Evolutionary conservation across 352 stramenopile species (phyloP).

Genomic region (Phytopythium aichiense): DNA sequence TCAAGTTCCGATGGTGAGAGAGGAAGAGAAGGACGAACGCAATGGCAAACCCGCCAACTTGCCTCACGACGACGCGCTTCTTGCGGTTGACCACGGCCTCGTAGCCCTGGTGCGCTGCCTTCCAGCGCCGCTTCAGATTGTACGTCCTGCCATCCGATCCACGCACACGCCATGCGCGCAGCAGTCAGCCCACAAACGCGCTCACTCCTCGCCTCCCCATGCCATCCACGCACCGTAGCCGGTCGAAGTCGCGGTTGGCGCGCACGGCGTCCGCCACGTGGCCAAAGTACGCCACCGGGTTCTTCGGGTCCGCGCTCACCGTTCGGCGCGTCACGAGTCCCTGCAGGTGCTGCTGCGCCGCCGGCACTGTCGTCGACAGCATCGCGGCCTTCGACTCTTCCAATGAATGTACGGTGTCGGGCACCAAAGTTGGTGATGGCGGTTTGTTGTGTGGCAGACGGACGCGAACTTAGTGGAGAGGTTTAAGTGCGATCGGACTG

Average conservation of each 20-base stretch:
- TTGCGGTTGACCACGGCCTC: conserved; percentile 72
- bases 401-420: too few species aligned
- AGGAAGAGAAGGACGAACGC: not conserved
- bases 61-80: conserved; percentile 42
- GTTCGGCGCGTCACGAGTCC: conserved; percentile 56
- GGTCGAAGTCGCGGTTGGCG: conserved; percentile 50
- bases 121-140: conserved; percentile 64
- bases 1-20: not conserved
- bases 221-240: conserved; percentile 30
- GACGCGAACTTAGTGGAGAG: not conserved
- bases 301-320: conserved; percentile 44
- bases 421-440: not conserved
- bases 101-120: conserved; percentile 61
- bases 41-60: conserved; percentile 1
- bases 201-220: not conserved
- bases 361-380: conserved; percentile 3
- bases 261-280: conserved; percentile 56
- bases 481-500: not conserved
- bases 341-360: conserved; percentile 54
- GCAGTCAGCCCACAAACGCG: not conserved
- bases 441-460: not conserved
- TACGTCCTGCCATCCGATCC: conserved; percentile 29
- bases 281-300: conserved; percentile 64
- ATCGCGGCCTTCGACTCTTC: not conserved
- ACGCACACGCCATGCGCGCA: conserved; percentile 1